Conservation (phyloP, 192 early-diverging fungal species). For the Coemansia sp. region DNA sequence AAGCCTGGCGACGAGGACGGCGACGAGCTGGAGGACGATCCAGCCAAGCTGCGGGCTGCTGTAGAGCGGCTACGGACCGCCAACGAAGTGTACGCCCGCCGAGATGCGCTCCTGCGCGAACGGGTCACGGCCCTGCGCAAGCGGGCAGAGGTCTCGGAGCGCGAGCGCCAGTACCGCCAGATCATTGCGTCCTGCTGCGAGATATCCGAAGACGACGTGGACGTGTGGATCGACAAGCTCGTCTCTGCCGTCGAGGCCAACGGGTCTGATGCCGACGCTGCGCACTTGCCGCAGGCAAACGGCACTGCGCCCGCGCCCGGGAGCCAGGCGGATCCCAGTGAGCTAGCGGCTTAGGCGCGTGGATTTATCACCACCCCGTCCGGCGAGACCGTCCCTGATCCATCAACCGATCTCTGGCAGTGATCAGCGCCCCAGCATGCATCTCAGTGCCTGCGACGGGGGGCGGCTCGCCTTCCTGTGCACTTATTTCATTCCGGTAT, state of each 20-base stretch:
- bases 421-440: too few relatives aligned
- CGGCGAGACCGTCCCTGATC: too few relatives aligned
- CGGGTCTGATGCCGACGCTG: conserved; percentile 9
- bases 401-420: too few relatives aligned
- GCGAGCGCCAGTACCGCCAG: conserved; percentile 72
- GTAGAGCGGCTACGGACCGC: conserved; percentile 36
- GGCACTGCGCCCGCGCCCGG: background rate
- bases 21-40: conserved; percentile 23
- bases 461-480: too few relatives aligned
- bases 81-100: conserved; percentile 41
- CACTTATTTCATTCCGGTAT: too few relatives aligned
- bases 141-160: conserved; percentile 52
- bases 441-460: too few relatives aligned
- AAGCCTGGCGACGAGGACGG: conserved; percentile 1
- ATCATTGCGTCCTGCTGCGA: conserved; percentile 84
- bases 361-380: too few relatives aligned
- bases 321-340: background rate
- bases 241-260: conserved; percentile 66
- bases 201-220: conserved; percentile 70
- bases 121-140: conserved; percentile 53
- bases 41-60: conserved; percentile 15
- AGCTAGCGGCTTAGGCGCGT: background rate
- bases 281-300: background rate
- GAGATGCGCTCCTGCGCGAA: conserved; percentile 48
- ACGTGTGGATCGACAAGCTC: conserved; percentile 67